Base-by-base conservation (phyloP, 345 rosid genomes). In the Brassica cretica region DNA sequence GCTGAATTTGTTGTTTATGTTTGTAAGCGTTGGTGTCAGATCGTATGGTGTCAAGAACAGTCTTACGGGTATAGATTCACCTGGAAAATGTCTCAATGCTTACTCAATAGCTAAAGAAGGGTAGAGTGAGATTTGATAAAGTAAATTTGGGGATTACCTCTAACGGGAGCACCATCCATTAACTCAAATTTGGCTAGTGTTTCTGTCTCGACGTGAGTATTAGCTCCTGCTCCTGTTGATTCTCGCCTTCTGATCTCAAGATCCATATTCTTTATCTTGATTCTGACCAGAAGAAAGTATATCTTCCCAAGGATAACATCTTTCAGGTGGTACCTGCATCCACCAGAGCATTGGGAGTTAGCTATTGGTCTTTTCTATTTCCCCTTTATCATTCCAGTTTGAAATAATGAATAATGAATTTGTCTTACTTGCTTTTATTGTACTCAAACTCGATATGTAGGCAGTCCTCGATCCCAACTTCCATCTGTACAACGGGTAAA, bases 91-190 rank as follows among this genome's bases (percentile, higher is more conserved):
- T 35, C 21, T 24, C 78, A 68, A 12, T 5, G 6, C 8, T 61
- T 70, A 30, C 27, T 77, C 32, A 29, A 39, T 51, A 67, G 72
- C 62, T 49, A 46, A 55, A 15, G 30, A 27, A 8, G 55, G 64
- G 32, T 0, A 0, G n/a, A 67, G 27, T 11, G 37, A 49, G 32
- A 5, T 46, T 66, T 1, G 15, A 66, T 73, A 46, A 16, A 46
- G 12, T 41, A 8, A 6, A 46, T 12, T 1, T 65, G 14, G 67
- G 66, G 39, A 30, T 21, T 86, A 95, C 99, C 99, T 90, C 98
- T 87, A 58, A 96, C 98, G 0, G 99, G 97, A 85, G 98, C 97
- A 51, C 99, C 99, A 80, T 96, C 99, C 99, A 96, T 96, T 84
- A 96, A 72, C 85, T 93, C 99, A 66, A 89, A 96, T 82, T 96